A percentile compares a stretch with the other conserved stretches of the same genome.
phyloP scores from a whole-genome alignment of 2,329 filamentous ascomycete genomes.

The Chaetomiaceae sp. region DNA sequence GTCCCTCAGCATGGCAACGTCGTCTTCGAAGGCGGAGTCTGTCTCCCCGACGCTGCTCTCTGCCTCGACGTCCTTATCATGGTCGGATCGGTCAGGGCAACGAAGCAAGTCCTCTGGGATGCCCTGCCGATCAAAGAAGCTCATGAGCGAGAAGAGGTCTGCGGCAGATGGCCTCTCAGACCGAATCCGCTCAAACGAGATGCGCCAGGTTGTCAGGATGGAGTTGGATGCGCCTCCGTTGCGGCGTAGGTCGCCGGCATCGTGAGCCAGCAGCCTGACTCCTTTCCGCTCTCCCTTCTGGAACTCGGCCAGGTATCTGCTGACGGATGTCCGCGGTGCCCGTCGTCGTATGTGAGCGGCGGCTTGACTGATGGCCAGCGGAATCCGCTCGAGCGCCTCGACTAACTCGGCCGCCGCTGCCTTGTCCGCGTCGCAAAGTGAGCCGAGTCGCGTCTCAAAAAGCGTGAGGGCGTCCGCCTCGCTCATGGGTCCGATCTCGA shows the following conservation, averaged over 20 bases:
- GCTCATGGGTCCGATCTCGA: conserved; percentile 29
- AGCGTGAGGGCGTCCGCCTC: conserved; percentile 28
- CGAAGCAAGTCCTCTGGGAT: conserved; percentile 37
- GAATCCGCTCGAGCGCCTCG: conserved; percentile 30
- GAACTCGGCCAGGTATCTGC: conserved; percentile 38
- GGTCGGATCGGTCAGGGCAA: too few relatives aligned
- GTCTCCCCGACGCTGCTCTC: background rate
- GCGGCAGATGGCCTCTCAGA: conserved; percentile 33
- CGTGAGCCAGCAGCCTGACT: conserved; percentile 16
- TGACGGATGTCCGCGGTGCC: conserved; percentile 29
- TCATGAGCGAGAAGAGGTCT: conserved; percentile 42
- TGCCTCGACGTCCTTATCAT: too few relatives aligned
- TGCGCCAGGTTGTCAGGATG: conserved; percentile 29
- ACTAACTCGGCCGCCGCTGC: conserved; percentile 26
- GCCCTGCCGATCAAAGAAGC: conserved; percentile 41
- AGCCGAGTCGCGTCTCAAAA: conserved; percentile 29
- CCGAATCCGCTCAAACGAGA: conserved; percentile 34
- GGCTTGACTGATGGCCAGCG: conserved; percentile 35
- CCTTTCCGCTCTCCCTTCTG: conserved; percentile 13
- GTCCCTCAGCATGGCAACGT: conserved; percentile 33
- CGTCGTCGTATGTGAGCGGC: conserved; percentile 32
- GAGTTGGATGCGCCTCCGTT: conserved; percentile 26
- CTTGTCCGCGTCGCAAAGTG: conserved; percentile 14
- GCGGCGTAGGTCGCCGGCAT: conserved; percentile 22
- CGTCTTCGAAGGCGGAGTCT: conserved; percentile 23